phyloP scores from a whole-genome alignment of 768 basidiomycete species.

The Hypsizygus marmoreus region DNA sequence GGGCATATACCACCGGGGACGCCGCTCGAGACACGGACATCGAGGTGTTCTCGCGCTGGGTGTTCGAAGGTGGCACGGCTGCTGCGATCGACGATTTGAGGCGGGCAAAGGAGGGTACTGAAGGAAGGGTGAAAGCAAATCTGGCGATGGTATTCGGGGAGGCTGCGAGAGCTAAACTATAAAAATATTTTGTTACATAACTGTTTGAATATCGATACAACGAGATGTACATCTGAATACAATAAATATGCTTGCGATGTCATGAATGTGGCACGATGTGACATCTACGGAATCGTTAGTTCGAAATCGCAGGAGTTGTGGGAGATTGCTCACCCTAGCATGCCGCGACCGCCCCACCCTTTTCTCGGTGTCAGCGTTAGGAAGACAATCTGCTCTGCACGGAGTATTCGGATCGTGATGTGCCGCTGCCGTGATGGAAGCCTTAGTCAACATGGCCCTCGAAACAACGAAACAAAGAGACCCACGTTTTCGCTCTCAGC shows the following conservation, averaged over 20 bases:
- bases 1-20: conserved; percentile 43
- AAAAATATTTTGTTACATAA: conserved; percentile 9
- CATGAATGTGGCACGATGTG: conserved; percentile 59
- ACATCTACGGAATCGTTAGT: conserved; percentile 41
- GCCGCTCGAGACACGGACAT: conserved; percentile 41
- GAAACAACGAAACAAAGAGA: conserved; percentile 1
- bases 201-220: too few species aligned
- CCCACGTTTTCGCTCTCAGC: conserved; percentile 77
- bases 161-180: conserved; percentile 23
- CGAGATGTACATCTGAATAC: too few species aligned
- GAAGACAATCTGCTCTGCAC: conserved; percentile 44
- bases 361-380: conserved; percentile 67
- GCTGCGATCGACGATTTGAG: conserved; percentile 39
- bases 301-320: conserved; percentile 5
- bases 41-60: conserved; percentile 56
- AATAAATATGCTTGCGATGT: too few species aligned
- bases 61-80: conserved; percentile 44
- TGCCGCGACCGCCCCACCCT: conserved; percentile 87
- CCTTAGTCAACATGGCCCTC: not conserved
- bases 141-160: conserved; percentile 37
- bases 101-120: conserved; percentile 24
- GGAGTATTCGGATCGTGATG: conserved; percentile 58
- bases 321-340: conserved; percentile 66
- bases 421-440: conserved; percentile 47
- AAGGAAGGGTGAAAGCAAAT: conserved; percentile 27